phyloP scores from a whole-genome alignment of 805 yeast species.

The Candida tibetensis region DNA sequence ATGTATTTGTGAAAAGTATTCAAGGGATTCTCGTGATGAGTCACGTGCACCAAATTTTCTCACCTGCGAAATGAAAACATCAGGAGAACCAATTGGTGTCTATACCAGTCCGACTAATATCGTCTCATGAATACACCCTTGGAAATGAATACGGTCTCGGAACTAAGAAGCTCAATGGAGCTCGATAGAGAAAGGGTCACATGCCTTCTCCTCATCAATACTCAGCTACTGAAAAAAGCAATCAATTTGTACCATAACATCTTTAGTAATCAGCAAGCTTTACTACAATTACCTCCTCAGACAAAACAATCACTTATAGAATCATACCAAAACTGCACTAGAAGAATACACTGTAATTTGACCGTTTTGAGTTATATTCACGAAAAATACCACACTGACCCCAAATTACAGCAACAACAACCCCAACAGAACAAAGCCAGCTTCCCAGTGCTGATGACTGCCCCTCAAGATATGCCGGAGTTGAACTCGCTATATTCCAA shows the following conservation, averaged over 20 bases:
- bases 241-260: constrained; percentile 33
- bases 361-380: constrained; percentile 38
- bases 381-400: constrained; percentile 35
- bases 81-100: too few relatives aligned
- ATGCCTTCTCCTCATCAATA: constrained; percentile 39
- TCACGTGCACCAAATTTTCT: neutral
- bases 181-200: constrained; percentile 42
- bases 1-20: too few relatives aligned
- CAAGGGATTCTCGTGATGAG: too few relatives aligned
- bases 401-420: constrained; percentile 24
- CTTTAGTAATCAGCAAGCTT: constrained; percentile 33
- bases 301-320: constrained; percentile 32
- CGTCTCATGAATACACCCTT: neutral
- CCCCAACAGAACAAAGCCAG: constrained; percentile 25
- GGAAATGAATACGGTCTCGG: constrained; percentile 6
- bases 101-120: too few relatives aligned
- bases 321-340: constrained; percentile 38
- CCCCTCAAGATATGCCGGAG: constrained; percentile 58
- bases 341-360: constrained; percentile 42
- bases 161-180: constrained; percentile 14
- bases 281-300: constrained; percentile 30
- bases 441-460: constrained; percentile 50
- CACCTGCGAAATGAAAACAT: neutral
- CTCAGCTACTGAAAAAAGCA: constrained; percentile 42
- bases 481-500: constrained; percentile 45